A percentile compares a stretch with the other conserved stretches of the same genome.
These are phyloP conservation scores for Aurantiochytrium sp. DNA, from an alignment of 108 stramenopile species.

Conservation along the genomic window DNA sequence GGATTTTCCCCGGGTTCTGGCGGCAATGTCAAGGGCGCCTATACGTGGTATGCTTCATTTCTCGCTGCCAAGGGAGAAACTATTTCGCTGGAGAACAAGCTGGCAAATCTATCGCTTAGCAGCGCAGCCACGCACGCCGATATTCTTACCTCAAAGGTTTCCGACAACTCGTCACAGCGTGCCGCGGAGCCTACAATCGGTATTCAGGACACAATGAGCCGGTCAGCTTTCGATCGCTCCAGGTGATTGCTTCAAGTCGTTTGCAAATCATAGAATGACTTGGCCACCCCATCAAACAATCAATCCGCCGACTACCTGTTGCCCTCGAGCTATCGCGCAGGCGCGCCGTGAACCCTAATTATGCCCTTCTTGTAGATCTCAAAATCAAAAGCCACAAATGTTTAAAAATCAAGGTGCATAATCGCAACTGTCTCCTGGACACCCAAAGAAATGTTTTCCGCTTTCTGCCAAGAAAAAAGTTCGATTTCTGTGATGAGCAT, in stretches of 20 bases:
- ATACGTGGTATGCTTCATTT: not conserved
- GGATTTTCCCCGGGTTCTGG: not conserved
- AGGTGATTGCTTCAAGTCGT: too few species aligned
- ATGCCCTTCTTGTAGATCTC: too few species aligned
- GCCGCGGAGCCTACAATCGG: not conserved
- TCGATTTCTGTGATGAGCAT: too few species aligned
- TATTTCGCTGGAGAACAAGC: not conserved
- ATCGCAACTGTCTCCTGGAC: too few species aligned
- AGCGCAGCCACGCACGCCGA: not conserved
- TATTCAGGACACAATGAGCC: not conserved
- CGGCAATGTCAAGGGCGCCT: not conserved
- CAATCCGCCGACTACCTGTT: not conserved
- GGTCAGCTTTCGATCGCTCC: not conserved
- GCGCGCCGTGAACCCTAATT: too few species aligned
- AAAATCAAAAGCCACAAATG: too few species aligned
- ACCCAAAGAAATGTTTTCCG: too few species aligned
- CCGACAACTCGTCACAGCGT: not conserved
- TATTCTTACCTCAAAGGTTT: not conserved
- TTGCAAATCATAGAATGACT: not conserved
- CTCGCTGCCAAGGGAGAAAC: not conserved
- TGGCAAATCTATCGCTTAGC: not conserved
- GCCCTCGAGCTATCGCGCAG: too few species aligned
- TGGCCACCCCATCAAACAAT: not conserved
- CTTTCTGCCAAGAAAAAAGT: too few species aligned
- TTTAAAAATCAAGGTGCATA: too few species aligned